Evolutionary conservation across 148 eudicot genomes (phyloP), one percentile per base, ranked within the genome.

Genomic region (Beta vulgaris): DNA sequence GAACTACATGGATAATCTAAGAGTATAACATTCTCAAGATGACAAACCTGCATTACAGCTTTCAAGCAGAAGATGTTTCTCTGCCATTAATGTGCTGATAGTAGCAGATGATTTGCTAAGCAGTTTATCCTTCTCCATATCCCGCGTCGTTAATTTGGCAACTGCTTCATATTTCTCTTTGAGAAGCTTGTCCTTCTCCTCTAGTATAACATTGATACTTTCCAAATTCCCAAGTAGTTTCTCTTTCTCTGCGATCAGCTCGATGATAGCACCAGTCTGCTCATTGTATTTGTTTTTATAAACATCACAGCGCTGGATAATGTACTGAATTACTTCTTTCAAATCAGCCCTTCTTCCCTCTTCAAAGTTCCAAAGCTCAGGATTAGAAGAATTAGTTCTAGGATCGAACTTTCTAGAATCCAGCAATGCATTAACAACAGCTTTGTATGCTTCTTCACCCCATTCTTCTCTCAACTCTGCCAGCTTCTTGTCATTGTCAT

Each of bases 401-500:
- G 78, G 29, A 15, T 53, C 39, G 53, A 53, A 75, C 72, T 37
- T 59, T 10, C 36, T 51, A 12, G 37, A 46, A 25, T 67, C 63
- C 31, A 39, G 14, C 25, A 75, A 15, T 10, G 78, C 72, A 51
- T 37, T 42, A 39, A 66, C 78, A 18, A 75, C 78, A 5, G 78
- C 72, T 65, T 66, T 37, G 72, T n/a, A 66, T 28, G 72, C 37
- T 51, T 75, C 72, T 21, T 66, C 72, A 13, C 78, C 78, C 62
- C 72, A 66, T 25, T 39, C 72, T 65, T 66, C 69, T 75, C 64
- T 65, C 37, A 75, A 75, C 37, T 51, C 36, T 1, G 9, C 29
- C 35, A 75, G 78, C 63, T 48, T 75, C 78, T 75, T 66, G 64
- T 75, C 72, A 53, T 75, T 66, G 37, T 66, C 78, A 54, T 75